Conservation (phyloP, 139 green algal species). For the Pseudopediastrum boryanum region DNA sequence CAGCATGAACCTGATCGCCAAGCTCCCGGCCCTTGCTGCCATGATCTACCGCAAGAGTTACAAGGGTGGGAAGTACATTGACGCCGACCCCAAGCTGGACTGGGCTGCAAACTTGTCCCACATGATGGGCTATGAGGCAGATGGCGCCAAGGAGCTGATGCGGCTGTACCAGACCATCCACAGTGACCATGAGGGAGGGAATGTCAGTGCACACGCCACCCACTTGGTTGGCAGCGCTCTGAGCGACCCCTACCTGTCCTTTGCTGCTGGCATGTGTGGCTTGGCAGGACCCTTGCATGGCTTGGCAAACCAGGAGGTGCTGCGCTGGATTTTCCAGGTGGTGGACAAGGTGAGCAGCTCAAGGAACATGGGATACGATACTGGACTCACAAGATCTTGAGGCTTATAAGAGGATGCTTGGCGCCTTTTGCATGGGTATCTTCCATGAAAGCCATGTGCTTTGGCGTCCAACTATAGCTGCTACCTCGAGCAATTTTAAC, state of each 20-base stretch:
- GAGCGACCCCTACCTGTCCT: constrained; percentile 96
- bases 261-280: constrained; percentile 92
- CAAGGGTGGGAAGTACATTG: constrained; percentile 51
- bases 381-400: too few species aligned
- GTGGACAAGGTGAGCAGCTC: constrained; percentile 51
- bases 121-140: constrained; percentile 92
- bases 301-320: constrained; percentile 98
- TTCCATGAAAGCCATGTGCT: too few species aligned
- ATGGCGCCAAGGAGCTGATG: constrained; percentile 89
- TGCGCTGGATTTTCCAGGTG: constrained; percentile 88
- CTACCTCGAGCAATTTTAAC: too few species aligned
- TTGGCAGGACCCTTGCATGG: constrained; percentile 97
- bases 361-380: too few species aligned
- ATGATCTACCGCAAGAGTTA: constrained; percentile 82
- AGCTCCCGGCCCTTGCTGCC: constrained; percentile 89
- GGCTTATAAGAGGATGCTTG: too few species aligned
- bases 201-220: constrained; percentile 93
- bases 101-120: constrained; percentile 94
- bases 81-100: constrained; percentile 78
- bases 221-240: constrained; percentile 95
- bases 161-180: constrained; percentile 99
- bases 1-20: constrained; percentile 92
- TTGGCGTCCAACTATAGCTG: too few species aligned
- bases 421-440: too few species aligned
- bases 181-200: constrained; percentile 90